Conservation (phyloP, 345 rosid species). For the Noccaea bulbosa region DNA sequence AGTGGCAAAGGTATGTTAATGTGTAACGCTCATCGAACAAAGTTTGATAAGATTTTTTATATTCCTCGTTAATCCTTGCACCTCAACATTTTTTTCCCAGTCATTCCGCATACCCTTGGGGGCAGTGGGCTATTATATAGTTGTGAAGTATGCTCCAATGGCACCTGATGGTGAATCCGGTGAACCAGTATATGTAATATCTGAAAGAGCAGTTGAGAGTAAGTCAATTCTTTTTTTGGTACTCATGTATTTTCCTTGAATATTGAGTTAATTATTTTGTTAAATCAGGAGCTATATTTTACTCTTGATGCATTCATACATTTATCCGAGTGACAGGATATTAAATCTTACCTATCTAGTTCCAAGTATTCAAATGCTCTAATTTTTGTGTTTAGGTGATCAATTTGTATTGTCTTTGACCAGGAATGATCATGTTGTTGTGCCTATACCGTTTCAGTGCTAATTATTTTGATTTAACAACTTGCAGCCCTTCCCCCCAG, state of each 20-base stretch:
- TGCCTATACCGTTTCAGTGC: background rate
- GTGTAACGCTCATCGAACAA: slow-evolving; percentile 9
- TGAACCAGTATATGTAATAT: slow-evolving; percentile 73
- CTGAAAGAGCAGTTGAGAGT: slow-evolving; percentile 81
- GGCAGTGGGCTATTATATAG: slow-evolving; percentile 83
- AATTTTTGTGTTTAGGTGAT: background rate
- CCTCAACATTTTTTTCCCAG: slow-evolving; percentile 49
- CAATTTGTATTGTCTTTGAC: background rate
- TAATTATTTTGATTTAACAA: slow-evolving; percentile 30
- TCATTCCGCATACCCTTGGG: slow-evolving; percentile 94
- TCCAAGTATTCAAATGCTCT: background rate
- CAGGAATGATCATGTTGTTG: background rate
- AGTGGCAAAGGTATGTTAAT: slow-evolving; percentile 74
- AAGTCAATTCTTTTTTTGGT: slow-evolving; percentile 46
- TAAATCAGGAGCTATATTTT: background rate
- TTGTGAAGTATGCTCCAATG: slow-evolving; percentile 92
- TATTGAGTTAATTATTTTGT: background rate
- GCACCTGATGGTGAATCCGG: slow-evolving; percentile 84
- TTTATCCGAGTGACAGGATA: background rate
- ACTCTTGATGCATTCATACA: slow-evolving; percentile 3
- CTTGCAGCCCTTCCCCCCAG: slow-evolving; percentile 92
- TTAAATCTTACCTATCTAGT: background rate
- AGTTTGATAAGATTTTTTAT: slow-evolving; percentile 2
- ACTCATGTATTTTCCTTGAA: background rate
- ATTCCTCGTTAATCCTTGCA: slow-evolving; percentile 23